phyloP scores from a whole-genome alignment of 2,329 filamentous ascomycete species.

The Alternaria postmessia region DNA sequence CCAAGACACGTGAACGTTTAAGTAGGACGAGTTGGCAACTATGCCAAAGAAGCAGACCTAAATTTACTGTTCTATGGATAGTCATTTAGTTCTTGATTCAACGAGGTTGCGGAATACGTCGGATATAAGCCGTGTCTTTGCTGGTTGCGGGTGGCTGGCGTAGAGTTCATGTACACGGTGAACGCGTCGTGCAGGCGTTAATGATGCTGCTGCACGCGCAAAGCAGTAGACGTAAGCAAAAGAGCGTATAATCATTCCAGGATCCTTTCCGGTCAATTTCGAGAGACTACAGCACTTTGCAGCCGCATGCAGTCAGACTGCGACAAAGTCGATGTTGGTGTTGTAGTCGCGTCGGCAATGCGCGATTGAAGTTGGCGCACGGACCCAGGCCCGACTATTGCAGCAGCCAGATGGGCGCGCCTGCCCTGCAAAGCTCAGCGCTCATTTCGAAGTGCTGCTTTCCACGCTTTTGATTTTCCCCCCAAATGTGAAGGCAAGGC shows the following conservation, averaged over 20 bases:
- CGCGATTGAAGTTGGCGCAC: conserved; percentile 19
- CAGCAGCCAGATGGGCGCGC: conserved; percentile 8
- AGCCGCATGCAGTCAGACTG: neutral
- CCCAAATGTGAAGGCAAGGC: conserved; percentile 22
- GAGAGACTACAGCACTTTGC: neutral
- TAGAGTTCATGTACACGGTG: neutral
- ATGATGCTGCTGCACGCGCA: neutral
- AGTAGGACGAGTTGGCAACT: neutral
- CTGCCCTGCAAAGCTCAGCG: conserved; percentile 12
- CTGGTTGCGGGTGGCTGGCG: neutral
- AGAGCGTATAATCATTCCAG: neutral
- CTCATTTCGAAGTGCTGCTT: conserved; percentile 26
- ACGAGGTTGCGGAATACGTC: too few species aligned
- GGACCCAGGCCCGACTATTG: conserved; percentile 2
- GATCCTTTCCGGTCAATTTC: neutral
- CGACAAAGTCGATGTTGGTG: neutral
- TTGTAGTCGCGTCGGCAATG: conserved; percentile 12
- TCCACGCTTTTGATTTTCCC: conserved; percentile 31
- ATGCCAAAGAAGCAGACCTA: neutral
- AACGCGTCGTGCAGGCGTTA: neutral
- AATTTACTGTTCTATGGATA: neutral
- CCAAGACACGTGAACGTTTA: neutral
- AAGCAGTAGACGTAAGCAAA: neutral
- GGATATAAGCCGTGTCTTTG: neutral
- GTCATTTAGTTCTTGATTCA: neutral